Evolutionary conservation across 2,329 filamentous ascomycete genomes (phyloP).

Genomic region (Alternaria gaisen): DNA sequence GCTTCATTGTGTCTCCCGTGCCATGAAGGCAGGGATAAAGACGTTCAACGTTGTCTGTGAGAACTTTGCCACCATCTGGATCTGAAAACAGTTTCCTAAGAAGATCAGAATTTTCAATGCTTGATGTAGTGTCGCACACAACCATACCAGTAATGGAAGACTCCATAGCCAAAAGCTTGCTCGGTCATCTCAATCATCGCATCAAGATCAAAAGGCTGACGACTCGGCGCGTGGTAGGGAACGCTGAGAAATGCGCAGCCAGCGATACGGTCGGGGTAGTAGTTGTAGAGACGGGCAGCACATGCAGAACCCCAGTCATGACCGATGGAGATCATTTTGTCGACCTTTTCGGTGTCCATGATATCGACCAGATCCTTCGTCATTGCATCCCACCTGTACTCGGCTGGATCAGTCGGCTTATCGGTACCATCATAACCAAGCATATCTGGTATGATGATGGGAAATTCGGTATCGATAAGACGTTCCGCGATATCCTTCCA

Average conservation of each 20-base stretch:
- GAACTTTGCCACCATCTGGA: no score
- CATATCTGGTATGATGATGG: neutral
- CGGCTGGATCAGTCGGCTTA: neutral
- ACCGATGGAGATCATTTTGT: neutral
- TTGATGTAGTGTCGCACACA: rapidly evolving
- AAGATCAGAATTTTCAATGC: rapidly evolving
- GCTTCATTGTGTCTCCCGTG: no score
- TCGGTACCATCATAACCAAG: neutral
- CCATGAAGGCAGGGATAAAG: no score
- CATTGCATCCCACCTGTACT: neutral
- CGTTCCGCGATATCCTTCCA: neutral
- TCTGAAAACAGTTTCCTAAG: no score
- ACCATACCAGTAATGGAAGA: no score
- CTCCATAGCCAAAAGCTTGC: no score
- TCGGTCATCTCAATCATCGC: neutral
- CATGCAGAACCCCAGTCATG: neutral
- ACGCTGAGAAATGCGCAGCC: neutral
- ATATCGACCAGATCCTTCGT: neutral
- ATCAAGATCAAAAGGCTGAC: neutral
- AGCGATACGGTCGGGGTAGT: neutral
- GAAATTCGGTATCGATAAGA: rapidly evolving
- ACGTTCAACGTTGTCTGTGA: no score
- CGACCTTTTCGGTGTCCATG: neutral
- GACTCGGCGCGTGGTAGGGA: neutral
- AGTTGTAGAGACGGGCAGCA: neutral